Evolutionary conservation across 768 basidiomycete species (phyloP).

Genomic region (Suillus spraguei): DNA sequence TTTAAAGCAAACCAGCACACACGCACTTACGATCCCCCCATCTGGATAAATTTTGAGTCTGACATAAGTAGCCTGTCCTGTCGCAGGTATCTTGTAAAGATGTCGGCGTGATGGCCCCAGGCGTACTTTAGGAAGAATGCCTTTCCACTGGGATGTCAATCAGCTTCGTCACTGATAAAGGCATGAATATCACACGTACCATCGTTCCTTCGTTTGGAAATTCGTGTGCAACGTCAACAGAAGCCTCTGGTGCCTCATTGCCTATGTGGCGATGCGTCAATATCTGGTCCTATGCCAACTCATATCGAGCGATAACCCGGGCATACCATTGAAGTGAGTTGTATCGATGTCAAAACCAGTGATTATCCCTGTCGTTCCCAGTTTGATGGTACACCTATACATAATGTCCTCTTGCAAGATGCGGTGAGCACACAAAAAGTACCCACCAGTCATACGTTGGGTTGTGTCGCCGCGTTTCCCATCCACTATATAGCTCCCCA

Average conservation of each 20-base stretch:
- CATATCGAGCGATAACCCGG: conserved; percentile 11
- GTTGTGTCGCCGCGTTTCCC: conserved; percentile 94
- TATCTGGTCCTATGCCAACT: conserved; percentile 3
- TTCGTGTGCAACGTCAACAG: conserved; percentile 62
- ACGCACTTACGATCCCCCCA: conserved; percentile 78
- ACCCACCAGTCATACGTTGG: conserved; percentile 82
- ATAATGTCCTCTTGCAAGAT: not conserved
- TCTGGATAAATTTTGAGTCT: conserved; percentile 97
- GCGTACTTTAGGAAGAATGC: conserved; percentile 73
- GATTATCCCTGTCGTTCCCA: conserved; percentile 76
- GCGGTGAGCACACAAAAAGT: not conserved
- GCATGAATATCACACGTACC: conserved; percentile 41
- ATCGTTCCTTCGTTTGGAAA: conserved; percentile 51
- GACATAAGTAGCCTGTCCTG: conserved; percentile 67
- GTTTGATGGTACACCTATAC: conserved; percentile 83
- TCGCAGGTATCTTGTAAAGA: conserved; percentile 72
- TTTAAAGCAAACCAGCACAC: not conserved
- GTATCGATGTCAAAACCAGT: conserved; percentile 94
- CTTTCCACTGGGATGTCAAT: conserved; percentile 61
- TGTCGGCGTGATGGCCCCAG: conserved; percentile 89
- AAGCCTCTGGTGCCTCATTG: conserved; percentile 85
- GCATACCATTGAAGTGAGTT: conserved; percentile 82
- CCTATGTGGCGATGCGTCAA: conserved; percentile 41
- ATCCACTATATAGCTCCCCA: conserved; percentile 92
- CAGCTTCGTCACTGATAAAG: not conserved